Conservation (phyloP, 257 asterid species). For the Nicotiana benthamiana region DNA sequence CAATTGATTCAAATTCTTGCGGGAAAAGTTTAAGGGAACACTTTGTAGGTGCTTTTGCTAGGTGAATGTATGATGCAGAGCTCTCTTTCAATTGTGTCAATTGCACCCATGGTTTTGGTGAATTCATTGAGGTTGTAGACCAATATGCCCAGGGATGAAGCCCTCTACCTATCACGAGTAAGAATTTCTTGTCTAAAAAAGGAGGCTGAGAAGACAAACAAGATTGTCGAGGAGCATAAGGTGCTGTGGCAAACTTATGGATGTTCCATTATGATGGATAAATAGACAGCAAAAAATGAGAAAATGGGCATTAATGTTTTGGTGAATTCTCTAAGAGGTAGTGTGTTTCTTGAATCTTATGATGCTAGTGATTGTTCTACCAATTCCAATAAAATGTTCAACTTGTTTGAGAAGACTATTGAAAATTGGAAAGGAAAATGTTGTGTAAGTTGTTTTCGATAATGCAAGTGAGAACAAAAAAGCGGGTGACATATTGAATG, state of each 20-base stretch:
- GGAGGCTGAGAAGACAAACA: not conserved
- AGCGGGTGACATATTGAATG: not conserved
- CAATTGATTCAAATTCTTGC: not conserved
- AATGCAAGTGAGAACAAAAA: not conserved
- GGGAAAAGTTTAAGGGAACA: not conserved
- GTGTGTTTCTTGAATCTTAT: not conserved
- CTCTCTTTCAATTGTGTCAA: not conserved
- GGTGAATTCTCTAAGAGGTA: not conserved
- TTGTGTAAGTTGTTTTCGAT: not conserved
- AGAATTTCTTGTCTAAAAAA: constrained; percentile 12
- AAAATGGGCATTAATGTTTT: not conserved
- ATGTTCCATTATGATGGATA: not conserved
- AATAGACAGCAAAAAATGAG: not conserved
- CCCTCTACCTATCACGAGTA: not conserved
- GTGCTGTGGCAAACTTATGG: not conserved
- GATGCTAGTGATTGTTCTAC: not conserved
- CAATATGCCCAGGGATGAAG: constrained; percentile 5
- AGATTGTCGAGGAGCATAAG: not conserved
- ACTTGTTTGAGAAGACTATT: not conserved
- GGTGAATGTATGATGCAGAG: not conserved
- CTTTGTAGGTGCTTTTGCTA: not conserved
- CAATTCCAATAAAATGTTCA: not conserved
- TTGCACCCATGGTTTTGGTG: not conserved
- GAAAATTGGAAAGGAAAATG: not conserved
- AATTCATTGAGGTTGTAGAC: not conserved